phyloP scores from a whole-genome alignment of 129 eudicot genomes.

The Pittosporum tobira region DNA sequence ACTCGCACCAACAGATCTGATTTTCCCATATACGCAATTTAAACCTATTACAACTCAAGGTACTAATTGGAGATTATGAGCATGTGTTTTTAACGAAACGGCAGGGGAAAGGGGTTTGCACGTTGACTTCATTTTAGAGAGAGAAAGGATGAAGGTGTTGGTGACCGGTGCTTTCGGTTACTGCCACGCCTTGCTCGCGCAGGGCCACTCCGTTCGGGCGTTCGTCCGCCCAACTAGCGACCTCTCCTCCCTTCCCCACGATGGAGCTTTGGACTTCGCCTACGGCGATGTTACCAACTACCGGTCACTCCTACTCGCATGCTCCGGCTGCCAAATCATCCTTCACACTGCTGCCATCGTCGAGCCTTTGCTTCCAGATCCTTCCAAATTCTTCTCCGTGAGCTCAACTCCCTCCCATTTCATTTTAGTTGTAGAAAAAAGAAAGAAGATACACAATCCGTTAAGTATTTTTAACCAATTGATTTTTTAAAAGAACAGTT shows the following conservation, averaged over 20 bases:
- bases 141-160: conserved; percentile 47
- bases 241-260: conserved; percentile 51
- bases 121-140: too few species aligned
- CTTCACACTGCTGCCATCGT: conserved; percentile 82
- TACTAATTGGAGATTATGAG: too few species aligned
- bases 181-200: conserved; percentile 51
- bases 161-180: conserved; percentile 92
- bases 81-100: too few species aligned
- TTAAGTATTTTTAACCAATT: too few species aligned
- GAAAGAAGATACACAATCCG: too few species aligned
- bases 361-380: conserved; percentile 85
- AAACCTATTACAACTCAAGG: too few species aligned
- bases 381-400: conserved; percentile 51
- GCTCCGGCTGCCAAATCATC: conserved; percentile 56
- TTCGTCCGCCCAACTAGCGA: conserved; percentile 74
- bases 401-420: conserved; percentile 4
- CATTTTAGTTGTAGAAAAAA: not conserved
- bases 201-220: conserved; percentile 61
- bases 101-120: too few species aligned
- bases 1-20: too few species aligned
- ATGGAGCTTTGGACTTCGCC: conserved; percentile 38
- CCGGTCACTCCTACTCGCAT: conserved; percentile 52
- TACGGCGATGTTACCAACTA: conserved; percentile 76
- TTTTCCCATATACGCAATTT: too few species aligned
- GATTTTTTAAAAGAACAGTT: too few species aligned